A percentile compares a stretch with the other conserved stretches of the same genome.
Evolutionary conservation across 2,329 filamentous ascomycete genomes (phyloP).

Genomic region (Diaporthe sp.): DNA sequence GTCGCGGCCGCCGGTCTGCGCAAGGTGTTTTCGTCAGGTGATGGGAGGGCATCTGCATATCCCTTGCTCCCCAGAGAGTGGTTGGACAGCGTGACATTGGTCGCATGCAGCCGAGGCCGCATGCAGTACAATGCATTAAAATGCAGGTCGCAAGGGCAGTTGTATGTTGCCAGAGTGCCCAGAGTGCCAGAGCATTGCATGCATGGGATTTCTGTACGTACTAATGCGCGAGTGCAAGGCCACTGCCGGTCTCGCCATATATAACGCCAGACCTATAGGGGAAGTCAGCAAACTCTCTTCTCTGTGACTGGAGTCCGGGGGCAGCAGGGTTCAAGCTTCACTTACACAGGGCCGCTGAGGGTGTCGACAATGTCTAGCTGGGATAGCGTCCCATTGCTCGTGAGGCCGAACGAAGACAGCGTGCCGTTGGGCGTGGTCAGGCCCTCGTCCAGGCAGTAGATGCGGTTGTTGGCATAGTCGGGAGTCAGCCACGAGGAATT

Average conservation of each 20-base stretch:
- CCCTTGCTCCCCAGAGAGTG: not conserved
- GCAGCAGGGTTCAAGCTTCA: not conserved
- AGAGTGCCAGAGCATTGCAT: slow-evolving; percentile 25
- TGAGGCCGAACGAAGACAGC: slow-evolving; percentile 58
- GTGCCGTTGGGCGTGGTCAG: slow-evolving; percentile 61
- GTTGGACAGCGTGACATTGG: slow-evolving; percentile 9
- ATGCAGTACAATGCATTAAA: not conserved
- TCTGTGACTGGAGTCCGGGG: not conserved
- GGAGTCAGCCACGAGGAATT: slow-evolving; percentile 74
- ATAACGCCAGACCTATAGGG: slow-evolving; percentile 50
- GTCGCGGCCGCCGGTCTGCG: not conserved
- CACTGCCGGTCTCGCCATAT: slow-evolving; percentile 57
- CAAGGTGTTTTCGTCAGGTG: not conserved
- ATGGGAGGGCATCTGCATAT: slow-evolving; percentile 16
- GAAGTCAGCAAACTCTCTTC: not conserved
- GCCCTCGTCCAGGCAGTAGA: slow-evolving; percentile 75
- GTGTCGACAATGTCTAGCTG: slow-evolving; percentile 53
- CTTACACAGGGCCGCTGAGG: slow-evolving; percentile 57
- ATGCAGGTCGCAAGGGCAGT: not conserved
- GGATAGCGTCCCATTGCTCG: slow-evolving; percentile 54
- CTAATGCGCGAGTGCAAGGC: slow-evolving; percentile 62
- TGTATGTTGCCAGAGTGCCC: slow-evolving; percentile 1
- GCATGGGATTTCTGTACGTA: slow-evolving; percentile 48
- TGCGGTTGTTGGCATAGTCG: slow-evolving; percentile 60
- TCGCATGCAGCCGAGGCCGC: slow-evolving; percentile 13